Evolutionary conservation across 2,329 filamentous ascomycete species (phyloP), one percentile per base, ranked within the genome.

Genomic region (Phialocephala sp.): DNA sequence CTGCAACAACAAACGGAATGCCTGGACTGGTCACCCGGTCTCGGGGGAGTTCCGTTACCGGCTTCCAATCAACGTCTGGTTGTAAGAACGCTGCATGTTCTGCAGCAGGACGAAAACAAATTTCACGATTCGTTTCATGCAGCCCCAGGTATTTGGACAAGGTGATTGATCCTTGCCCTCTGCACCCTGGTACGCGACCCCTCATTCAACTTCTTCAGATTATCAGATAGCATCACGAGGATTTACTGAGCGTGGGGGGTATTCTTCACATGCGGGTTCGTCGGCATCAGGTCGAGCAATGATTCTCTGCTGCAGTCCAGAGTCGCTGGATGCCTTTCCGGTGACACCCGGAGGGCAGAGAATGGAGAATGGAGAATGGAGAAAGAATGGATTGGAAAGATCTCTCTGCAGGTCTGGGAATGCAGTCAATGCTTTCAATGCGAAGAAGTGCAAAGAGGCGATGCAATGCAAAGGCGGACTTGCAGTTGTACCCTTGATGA

Each of bases 41-140:
- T 24, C 47, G 47, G 47, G 47, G 8, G 3, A 8, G 15, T 2
- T 52, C 24, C 47, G 47, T 52, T 27, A 18, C 1, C 11, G 47
- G 20, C 47, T 14, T 45, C 43, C 47, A 52, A 52, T 52, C 47
- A 52, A 52, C 20, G 3, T 1, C 27, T 27, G 43, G 3, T 45
- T 45, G 43, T 8, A 45, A 45, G 37, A 45, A 45, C 8, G 47
- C 20, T 52, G 20, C 47, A 52, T 59, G 56, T 41, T 43, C 18
- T 43, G 36, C 56, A 39, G 35, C 2, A 41, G 18, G 9, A 52
- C 27, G 37, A 18, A 41, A 43, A 59, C 22, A 27, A 47, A 59
- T 59, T 32, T 35, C 57, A 59, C 15, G 24, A 18, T 45, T 47
- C 45, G 37, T 59, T 35, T 59, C 39, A 59, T 59, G 24, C 41